Percentiles rank a stretch among this genome's conserved stretches.
Evolutionary conservation across 148 eudicot genomes (phyloP).

Genomic region (Salicornia ramosissima): DNA sequence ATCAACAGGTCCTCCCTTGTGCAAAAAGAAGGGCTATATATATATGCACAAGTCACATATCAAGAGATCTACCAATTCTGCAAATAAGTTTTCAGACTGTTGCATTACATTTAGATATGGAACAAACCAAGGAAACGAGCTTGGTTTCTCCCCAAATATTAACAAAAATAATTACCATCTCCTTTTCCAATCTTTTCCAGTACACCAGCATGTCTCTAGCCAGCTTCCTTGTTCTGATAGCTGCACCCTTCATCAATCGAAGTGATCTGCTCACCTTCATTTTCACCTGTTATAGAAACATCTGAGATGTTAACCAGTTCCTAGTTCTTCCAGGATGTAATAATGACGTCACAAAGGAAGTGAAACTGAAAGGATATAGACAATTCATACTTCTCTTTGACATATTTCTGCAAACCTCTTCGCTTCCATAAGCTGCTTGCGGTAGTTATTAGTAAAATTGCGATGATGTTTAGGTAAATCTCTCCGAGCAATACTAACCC

Average conservation of each 20-base stretch:
- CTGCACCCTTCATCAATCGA: conserved; percentile 75
- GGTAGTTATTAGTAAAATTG: conserved; percentile 52
- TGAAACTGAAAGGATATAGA: neutral
- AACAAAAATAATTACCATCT: conserved; percentile 60
- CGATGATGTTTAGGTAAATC: conserved; percentile 81
- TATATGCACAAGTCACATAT: no score
- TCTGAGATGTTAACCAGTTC: conserved; percentile 6
- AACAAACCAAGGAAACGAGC: neutral
- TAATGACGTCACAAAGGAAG: neutral
- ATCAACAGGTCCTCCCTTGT: neutral
- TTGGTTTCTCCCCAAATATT: neutral
- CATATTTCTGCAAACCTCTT: conserved; percentile 85
- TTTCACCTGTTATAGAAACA: conserved; percentile 60
- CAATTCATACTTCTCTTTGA: conserved; percentile 79
- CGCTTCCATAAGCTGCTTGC: conserved; percentile 71
- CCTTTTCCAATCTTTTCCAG: conserved; percentile 95
- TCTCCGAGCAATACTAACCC: conserved; percentile 77
- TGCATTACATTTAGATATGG: neutral
- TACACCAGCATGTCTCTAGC: conserved; percentile 94
- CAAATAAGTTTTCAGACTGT: no score
- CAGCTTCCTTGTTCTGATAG: conserved; percentile 76
- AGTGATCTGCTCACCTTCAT: conserved; percentile 86
- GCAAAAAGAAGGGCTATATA: neutral
- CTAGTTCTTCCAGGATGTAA: conserved; percentile 4
- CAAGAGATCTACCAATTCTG: no score